These are phyloP conservation scores for Linderina pennispora DNA, from an alignment of 192 early-diverging fungal genomes.

Conservation along the genomic window DNA sequence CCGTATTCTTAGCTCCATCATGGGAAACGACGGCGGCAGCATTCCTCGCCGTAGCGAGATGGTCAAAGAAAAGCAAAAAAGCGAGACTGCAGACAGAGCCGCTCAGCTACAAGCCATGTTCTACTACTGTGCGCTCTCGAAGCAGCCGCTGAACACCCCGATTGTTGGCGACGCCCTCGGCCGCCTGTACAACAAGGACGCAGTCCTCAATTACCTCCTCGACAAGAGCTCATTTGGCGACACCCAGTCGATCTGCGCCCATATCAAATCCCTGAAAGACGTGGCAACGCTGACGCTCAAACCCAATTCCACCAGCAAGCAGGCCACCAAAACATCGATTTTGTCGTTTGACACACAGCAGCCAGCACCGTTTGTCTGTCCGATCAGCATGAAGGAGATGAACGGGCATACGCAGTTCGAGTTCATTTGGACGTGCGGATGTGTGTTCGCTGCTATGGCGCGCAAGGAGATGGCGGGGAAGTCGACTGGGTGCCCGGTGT, in stretches of 20 bases:
- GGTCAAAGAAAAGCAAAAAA: slow-evolving; percentile 40
- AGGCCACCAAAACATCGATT: neutral
- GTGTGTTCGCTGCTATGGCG: slow-evolving; percentile 36
- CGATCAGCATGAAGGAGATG: slow-evolving; percentile 45
- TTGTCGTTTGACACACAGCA: slow-evolving; percentile 11
- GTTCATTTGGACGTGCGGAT: slow-evolving; percentile 41
- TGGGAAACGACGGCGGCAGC: slow-evolving; percentile 51
- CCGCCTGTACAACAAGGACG: slow-evolving; percentile 69
- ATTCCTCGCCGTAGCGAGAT: slow-evolving; percentile 46
- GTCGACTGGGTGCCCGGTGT: slow-evolving; percentile 11
- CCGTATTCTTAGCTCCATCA: neutral
- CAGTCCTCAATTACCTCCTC: slow-evolving; percentile 56
- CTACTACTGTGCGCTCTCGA: slow-evolving; percentile 34
- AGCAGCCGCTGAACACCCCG: slow-evolving; percentile 50
- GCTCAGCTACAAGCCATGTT: slow-evolving; percentile 21
- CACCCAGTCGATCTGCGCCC: slow-evolving; percentile 46
- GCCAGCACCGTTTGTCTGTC: slow-evolving; percentile 35
- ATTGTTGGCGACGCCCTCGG: slow-evolving; percentile 58
- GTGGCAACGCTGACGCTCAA: slow-evolving; percentile 17
- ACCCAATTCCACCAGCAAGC: slow-evolving; percentile 1
- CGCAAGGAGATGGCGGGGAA: slow-evolving; percentile 22
- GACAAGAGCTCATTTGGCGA: slow-evolving; percentile 54
- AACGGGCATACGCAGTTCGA: slow-evolving; percentile 38
- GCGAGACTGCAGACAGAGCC: slow-evolving; percentile 24
- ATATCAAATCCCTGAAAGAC: slow-evolving; percentile 27